Conservation (phyloP, 805 yeast species). For the Torulaspora delbrueckii region DNA sequence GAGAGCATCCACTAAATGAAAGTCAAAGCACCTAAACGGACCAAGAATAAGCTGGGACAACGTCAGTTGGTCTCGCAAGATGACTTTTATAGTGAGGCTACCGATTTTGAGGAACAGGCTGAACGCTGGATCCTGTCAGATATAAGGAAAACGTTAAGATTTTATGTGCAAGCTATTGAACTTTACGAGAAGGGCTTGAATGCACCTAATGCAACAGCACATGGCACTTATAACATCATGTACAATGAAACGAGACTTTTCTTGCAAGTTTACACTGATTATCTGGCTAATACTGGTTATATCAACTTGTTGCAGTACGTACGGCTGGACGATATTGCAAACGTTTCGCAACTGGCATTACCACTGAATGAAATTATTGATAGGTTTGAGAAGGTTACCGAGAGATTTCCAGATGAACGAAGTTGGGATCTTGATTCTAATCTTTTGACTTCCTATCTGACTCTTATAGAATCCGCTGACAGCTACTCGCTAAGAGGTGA, state of each 20-base stretch:
- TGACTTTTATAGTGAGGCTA: slow-evolving; percentile 33
- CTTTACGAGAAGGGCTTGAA: slow-evolving; percentile 35
- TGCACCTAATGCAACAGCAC: slow-evolving; percentile 22
- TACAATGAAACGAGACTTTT: slow-evolving; percentile 33
- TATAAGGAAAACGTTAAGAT: slow-evolving; percentile 28
- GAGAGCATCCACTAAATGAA: not conserved
- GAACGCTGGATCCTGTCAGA: slow-evolving; percentile 36
- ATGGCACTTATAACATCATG: slow-evolving; percentile 35
- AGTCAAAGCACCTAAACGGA: slow-evolving; percentile 11
- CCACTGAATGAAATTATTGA: slow-evolving; percentile 19
- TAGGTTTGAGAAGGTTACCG: slow-evolving; percentile 22
- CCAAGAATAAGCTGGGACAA: slow-evolving; percentile 11
- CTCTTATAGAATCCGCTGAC: slow-evolving; percentile 23
- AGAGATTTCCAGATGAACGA: slow-evolving; percentile 12
- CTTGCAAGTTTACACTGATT: slow-evolving; percentile 30
- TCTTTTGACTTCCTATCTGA: slow-evolving; percentile 26
- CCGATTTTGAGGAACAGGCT: slow-evolving; percentile 34
- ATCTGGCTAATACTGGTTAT: slow-evolving; percentile 28
- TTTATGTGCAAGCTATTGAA: slow-evolving; percentile 26
- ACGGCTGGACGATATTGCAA: slow-evolving; percentile 24
- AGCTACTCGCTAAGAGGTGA: slow-evolving; percentile 12
- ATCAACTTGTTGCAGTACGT: slow-evolving; percentile 30
- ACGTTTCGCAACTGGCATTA: slow-evolving; percentile 12
- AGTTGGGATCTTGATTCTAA: slow-evolving; percentile 35
- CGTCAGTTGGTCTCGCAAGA: slow-evolving; percentile 22